Percentiles rank a stretch among this genome's conserved stretches.
Evolutionary conservation across 2,329 filamentous ascomycete species (phyloP).

Genomic region (Fusarium sp.): DNA sequence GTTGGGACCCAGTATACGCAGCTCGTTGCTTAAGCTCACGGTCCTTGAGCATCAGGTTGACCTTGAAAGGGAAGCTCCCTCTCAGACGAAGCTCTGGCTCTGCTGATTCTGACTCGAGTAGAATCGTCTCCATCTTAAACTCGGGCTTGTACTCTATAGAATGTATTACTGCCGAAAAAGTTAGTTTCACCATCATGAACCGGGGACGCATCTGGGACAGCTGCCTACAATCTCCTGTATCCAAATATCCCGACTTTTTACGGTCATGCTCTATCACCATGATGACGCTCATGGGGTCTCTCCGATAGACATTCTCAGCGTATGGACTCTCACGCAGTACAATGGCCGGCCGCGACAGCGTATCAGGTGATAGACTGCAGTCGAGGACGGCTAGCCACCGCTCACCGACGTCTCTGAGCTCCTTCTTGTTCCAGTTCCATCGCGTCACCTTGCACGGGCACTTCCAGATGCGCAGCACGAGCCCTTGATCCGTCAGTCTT

Average conservation of each 20-base stretch:
- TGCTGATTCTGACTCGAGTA: conserved; percentile 37
- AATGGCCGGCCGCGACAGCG: conserved; percentile 39
- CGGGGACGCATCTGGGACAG: background rate
- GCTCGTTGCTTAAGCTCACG: conserved; percentile 37
- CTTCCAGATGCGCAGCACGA: conserved; percentile 42
- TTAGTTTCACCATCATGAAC: conserved; percentile 9
- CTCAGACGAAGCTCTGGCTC: conserved; percentile 34
- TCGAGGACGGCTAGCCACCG: conserved; percentile 43
- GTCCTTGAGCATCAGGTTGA: conserved; percentile 36
- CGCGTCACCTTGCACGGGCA: conserved; percentile 39
- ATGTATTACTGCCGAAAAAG: conserved; percentile 28
- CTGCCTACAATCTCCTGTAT: conserved; percentile 30
- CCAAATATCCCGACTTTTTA: conserved; percentile 35
- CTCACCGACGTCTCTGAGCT: conserved; percentile 32
- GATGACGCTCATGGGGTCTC: conserved; percentile 38
- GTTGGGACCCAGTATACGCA: conserved; percentile 40
- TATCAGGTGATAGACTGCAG: conserved; percentile 42
- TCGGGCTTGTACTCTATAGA: conserved; percentile 42
- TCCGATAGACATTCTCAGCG: conserved; percentile 31
- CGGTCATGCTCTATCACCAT: conserved; percentile 42
- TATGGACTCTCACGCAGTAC: conserved; percentile 37
- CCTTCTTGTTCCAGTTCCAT: conserved; percentile 36
- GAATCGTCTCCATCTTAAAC: conserved; percentile 40
- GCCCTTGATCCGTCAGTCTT: conserved; percentile 35
- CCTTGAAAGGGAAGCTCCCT: conserved; percentile 42